Percentiles rank a stretch among this genome's conserved stretches.
These are phyloP conservation scores for Isatis tinctoria DNA, from an alignment of 345 rosid species.

Conservation along the genomic window DNA sequence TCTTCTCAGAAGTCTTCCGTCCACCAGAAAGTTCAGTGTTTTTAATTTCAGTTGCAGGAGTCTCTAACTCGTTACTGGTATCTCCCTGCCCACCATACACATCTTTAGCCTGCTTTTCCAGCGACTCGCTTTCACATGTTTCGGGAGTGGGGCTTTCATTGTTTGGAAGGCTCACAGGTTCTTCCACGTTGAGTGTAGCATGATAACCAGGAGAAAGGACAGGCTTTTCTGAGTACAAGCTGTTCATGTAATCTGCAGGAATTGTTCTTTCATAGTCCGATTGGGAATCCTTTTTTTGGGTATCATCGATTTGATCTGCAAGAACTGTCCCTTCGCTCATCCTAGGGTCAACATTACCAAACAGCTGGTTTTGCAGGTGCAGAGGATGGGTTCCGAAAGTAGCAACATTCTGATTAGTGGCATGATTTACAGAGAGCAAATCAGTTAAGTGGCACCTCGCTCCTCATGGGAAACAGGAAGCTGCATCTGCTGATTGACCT, in stretches of 20 bases:
- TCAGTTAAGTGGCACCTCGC: conserved; percentile 33
- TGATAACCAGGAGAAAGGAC: conserved; percentile 28
- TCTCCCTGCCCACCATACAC: conserved; percentile 37
- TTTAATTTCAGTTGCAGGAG: conserved; percentile 36
- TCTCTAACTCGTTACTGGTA: conserved; percentile 31
- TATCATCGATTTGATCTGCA: conserved; percentile 36
- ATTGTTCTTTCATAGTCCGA: conserved; percentile 39
- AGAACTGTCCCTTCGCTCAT: conserved; percentile 33
- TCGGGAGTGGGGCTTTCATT: conserved; percentile 31
- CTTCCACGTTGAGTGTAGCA: conserved; percentile 27
- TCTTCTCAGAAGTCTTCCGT: conserved; percentile 72
- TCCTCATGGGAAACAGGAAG: conserved; percentile 48
- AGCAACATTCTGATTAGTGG: conserved; percentile 35
- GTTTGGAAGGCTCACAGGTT: conserved; percentile 27
- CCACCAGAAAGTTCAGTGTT: conserved; percentile 50
- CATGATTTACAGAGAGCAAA: conserved; percentile 42
- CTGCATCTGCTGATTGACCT: conserved; percentile 47
- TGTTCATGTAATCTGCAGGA: conserved; percentile 29
- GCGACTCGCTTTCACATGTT: conserved; percentile 33
- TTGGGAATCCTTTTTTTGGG: conserved; percentile 37
- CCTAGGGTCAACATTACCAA: conserved; percentile 38
- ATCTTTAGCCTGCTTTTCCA: conserved; percentile 20
- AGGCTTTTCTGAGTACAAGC: conserved; percentile 32
- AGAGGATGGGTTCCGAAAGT: conserved; percentile 39
- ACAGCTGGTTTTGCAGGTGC: conserved; percentile 52